Percentiles rank a stretch among this genome's conserved stretches.
These are phyloP conservation scores for Colletotrichum ledebouriae DNA, from an alignment of 2,329 filamentous ascomycete genomes.

Conservation along the genomic window DNA sequence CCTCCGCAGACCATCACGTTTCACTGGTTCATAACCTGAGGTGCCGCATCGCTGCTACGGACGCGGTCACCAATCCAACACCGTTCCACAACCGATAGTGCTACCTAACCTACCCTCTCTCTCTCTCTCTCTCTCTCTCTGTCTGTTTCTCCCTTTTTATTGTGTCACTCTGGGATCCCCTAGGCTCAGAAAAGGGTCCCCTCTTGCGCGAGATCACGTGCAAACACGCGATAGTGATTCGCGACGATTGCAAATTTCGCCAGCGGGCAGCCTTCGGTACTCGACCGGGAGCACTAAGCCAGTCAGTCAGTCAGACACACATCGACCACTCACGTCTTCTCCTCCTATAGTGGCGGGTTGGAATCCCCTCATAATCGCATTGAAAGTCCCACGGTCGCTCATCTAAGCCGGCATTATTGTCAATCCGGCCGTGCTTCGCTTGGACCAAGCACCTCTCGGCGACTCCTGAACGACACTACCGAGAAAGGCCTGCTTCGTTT, in stretches of 20 bases:
- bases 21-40: too few species aligned
- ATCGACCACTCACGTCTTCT: background rate
- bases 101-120: background rate
- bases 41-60: too few species aligned
- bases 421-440: background rate
- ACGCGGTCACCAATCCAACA: background rate
- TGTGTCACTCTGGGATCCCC: background rate
- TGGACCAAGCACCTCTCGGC: background rate
- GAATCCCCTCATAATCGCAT: background rate
- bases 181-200: background rate
- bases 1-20: too few species aligned
- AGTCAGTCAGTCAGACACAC: too few species aligned
- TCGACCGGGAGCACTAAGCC: background rate
- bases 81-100: conserved; percentile 8
- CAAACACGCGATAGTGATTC: conserved; percentile 33
- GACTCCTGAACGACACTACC: background rate
- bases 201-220: conserved; percentile 38
- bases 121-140: background rate
- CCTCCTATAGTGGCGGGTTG: background rate
- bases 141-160: conserved; percentile 3
- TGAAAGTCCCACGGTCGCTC: background rate
- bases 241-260: conserved; percentile 10
- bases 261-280: background rate
- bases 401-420: conserved; percentile 3
- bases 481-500: background rate